Base-by-base conservation (phyloP, 352 stramenopile species). In the Phytophthora litchii region DNA sequence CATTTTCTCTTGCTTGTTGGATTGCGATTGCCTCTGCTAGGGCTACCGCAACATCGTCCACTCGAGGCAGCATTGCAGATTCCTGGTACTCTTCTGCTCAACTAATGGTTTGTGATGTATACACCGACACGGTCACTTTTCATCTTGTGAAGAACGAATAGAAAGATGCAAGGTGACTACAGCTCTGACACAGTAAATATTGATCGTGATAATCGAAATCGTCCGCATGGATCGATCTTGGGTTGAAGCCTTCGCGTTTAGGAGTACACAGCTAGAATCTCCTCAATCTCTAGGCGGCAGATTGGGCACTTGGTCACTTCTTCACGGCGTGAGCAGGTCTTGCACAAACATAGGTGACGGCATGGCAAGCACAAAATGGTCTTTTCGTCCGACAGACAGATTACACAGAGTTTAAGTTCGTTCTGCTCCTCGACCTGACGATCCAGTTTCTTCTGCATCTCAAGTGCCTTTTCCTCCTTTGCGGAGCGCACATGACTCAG, bases 321-420 rank as follows among this genome's bases (percentile, higher is more conserved):
- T 60, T 86, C 45, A 58, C 77, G 86, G 44, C 64, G 44, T 4
- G 86, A 90, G 57, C 86, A 95, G 10, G 73, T 60, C 49, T 90
- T 69, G 54, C 86, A 95, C 31, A 95, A 66, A 48, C 86, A 95
- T 43, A 95, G 55, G 40, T 95, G 86, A 37, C 86, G 83, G 41
- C 86, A 95, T 0, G 86, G 86, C 25, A 95, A 53, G 40, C 86
- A 95, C 50, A 95, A 51, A 47, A 95, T 92, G 20, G 67, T 92
- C 64, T 95, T 95, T 19, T 93, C 84, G 42, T 80, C 88, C 14
- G 82, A 72, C 27, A 95, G 62, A 27, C 86, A 95, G 34, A 95
- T 88, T 35, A 95, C 86, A 52, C 86, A 95, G 12, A 92, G 78
- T 64, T 94, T 95, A 54, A 92, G 77, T 57, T 95, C 86, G 23